Base-by-base conservation (phyloP, 1,139 yeast genomes). In the Pichia sp. region DNA sequence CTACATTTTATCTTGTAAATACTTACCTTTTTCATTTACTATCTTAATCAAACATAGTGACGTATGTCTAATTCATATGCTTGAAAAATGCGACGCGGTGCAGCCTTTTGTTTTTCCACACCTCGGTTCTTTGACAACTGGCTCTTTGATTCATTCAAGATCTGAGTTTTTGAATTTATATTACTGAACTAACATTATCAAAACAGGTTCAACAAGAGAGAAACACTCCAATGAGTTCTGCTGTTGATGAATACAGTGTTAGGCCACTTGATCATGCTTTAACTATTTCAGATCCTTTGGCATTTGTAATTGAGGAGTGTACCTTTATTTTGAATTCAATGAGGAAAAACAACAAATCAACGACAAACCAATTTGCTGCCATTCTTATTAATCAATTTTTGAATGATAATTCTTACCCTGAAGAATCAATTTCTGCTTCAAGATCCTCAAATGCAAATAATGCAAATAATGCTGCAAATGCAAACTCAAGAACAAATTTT, bases 281-380 rank as follows among this genome's bases (percentile, higher is more conserved):
- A 26, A 14, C 18, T 26, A 28, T 41, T 15, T 41, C 35, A 41
- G 95, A 86, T 59, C 86, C 95, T 14, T 74, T 83, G 46, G 84
- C 95, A 5, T 76, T 89, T 51, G 82, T 86, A 49, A 79, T 86
- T 48, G 84, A 84, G 58, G 97, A 91, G 64, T 86, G 96, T 60
- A 82, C 86, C 59, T 71, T 81, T 41, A 75, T 91, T 44, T 79
- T 93, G 17, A 81, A 95, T 14, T 91, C 94, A 24, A 88, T 91
- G 96, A 72, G 98, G 40, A 89, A 89, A 59, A 75, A 79, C 57
- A 72, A 84, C 39, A 76, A 93, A 50, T 82, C 81, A 51, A 35
- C 48, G 5, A 48, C 45, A 20, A 77, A 89, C 31, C 95, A 96
- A 4, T 93, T 88, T 36, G 93, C 96, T 6, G 88, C 95, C 7